These are phyloP conservation scores for Populus trichocarpa DNA, from an alignment of 441 rosid species.

Conservation along the genomic window DNA sequence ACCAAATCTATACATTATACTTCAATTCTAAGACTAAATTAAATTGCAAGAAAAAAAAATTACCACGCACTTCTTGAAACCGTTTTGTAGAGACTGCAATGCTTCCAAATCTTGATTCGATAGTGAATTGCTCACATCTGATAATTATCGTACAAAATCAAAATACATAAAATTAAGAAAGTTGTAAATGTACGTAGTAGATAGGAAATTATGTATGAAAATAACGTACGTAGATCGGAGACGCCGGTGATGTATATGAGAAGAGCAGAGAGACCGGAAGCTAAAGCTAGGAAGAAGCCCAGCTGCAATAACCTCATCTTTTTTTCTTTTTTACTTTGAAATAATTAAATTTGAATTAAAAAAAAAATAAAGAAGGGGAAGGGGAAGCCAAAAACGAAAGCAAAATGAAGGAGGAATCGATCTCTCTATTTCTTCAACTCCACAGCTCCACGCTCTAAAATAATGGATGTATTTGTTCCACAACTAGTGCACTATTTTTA, in stretches of 20 bases:
- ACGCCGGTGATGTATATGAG: constrained; percentile 75
- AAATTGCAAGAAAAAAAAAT: constrained; percentile 14
- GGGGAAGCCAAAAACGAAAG: not conserved
- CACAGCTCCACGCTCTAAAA: not conserved
- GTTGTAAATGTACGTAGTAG: not conserved
- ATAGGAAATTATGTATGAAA: not conserved
- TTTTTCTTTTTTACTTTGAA: not conserved
- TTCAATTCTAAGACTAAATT: not conserved
- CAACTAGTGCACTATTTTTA: not conserved
- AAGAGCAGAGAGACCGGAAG: constrained; percentile 71
- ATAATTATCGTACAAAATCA: not conserved
- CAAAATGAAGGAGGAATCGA: not conserved
- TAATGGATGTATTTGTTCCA: too few species aligned
- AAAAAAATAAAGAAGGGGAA: not conserved
- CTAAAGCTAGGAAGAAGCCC: constrained; percentile 53
- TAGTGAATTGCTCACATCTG: constrained; percentile 48
- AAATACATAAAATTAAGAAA: constrained; percentile 12
- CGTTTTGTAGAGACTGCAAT: constrained; percentile 57
- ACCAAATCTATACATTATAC: not conserved
- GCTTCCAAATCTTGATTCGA: constrained; percentile 67
- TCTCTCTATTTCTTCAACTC: not conserved
- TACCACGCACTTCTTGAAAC: constrained; percentile 89
- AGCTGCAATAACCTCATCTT: constrained; percentile 68
- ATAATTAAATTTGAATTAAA: too few species aligned
- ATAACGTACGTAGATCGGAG: constrained; percentile 50